Base-by-base conservation (phyloP, 129 eudicot species). In the Chrysanthemum lavandulifolium region DNA sequence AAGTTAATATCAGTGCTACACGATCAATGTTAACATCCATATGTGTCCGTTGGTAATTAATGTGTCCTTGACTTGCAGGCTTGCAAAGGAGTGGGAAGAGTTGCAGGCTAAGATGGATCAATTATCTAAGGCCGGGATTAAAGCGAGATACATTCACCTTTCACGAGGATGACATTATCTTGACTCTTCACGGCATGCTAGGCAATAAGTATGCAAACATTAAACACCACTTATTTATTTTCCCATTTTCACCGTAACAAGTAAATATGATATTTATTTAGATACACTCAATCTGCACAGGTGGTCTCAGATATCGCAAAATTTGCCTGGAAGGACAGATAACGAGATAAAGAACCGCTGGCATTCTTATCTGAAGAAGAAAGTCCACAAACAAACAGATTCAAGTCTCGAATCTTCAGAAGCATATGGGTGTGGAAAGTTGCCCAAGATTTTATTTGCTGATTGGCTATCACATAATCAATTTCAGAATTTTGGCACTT, bases 91-190 rank as follows among this genome's bases (percentile, higher is more conserved):
- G 76, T 15, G 98, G 98, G 14, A 92, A 92, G 84, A 92, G 98
- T 72, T 92, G 98, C 81, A 85, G 96, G 75, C 81, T 92, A 76
- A 83, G 98, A 79, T 92, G 98, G 96, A 80, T 92, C 63, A 92
- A 92, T 81, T 89, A 92, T 72, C 76, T 89, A 14, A 72, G 96
- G 36, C 96, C 98, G n/a, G 98, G 96, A 47, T 78, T 92, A 61
- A 92, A 89, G 75, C 59, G 91, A 67, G 98, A 88, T 15, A 40
- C 78, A 3, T 85, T 92, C 71, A 87, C 81, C 10, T 11, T 14
- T 29, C 84, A 83, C 59, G 98, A 92, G 68, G 95, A 87, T 73
- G 84, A 87, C 6, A 75, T 67, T 23, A 72, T 92, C 47, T 55
- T 85, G 40, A 57, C 78, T 71, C 95, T 92, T 73, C 98, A 92